Base-by-base conservation (phyloP, 495 filamentous ascomycete species). In the Cudoniella acicularis region DNA sequence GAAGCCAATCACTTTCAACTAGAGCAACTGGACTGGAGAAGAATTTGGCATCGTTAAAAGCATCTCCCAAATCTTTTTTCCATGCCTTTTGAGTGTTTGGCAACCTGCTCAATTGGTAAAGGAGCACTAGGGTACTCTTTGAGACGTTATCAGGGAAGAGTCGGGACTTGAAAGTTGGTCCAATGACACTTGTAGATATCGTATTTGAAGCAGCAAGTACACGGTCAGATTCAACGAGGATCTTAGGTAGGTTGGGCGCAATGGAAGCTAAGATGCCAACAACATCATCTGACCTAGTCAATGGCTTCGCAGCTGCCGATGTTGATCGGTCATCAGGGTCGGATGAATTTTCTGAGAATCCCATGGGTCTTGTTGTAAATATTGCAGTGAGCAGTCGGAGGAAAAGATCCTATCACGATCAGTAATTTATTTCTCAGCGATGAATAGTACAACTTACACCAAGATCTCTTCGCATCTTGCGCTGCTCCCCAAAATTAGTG, bases 401-500 rank as follows among this genome's bases (percentile, higher is more conserved):
- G 63, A 98, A 91, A 2, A 97, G 78, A 70, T 99, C 94, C 92
- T 96, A 23, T 21, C n/a, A 23, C n/a, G n/a, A n/a, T n/a, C n/a
- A n/a, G n/a, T n/a, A n/a, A n/a, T n/a, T n/a, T n/a, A n/a, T n/a
- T n/a, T n/a, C n/a, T n/a, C n/a, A n/a, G n/a, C n/a, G n/a, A n/a
- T n/a, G n/a, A n/a, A n/a, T n/a, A n/a, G n/a, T n/a, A n/a, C n/a
- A 21, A 79, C 89, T 66, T 81, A 96, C 92, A 24, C 88, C 90
- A 13, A 99, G 77, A 43, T 99, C 94, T 69, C 87, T 85, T 62
- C 94, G 81, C 93, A 98, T 96, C 65, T 86, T 91, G 41, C 88
- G 83, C 73, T 98, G 91, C 71, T 98, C 94, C 22, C 94, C 94
- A 72, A 97, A 98, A 62, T 91, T 98, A 10, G 94, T 99, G 66